phyloP scores from a whole-genome alignment of 306 rosid species.

The Pyrus bretschneideri region DNA sequence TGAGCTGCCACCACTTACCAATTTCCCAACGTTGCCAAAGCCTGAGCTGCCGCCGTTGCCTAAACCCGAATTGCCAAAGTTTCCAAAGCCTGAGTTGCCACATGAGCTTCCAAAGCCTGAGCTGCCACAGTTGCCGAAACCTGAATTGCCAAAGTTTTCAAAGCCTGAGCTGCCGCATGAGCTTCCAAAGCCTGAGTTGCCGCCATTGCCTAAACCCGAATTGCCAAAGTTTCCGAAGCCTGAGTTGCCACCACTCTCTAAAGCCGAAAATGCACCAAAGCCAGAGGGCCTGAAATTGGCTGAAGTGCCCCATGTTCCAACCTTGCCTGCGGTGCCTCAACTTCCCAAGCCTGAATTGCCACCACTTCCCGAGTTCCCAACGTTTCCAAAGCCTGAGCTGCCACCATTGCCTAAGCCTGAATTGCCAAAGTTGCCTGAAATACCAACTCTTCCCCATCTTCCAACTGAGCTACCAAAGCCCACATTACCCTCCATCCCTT shows the following conservation, averaged over 20 bases:
- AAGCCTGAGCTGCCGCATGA: too few relatives aligned
- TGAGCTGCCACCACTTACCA: neutral
- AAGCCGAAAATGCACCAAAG: neutral
- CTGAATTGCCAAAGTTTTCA: too few relatives aligned
- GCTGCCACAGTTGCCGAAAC: too few relatives aligned
- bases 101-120: too few relatives aligned
- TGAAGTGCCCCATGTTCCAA: neutral
- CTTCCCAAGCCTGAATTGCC: neutral
- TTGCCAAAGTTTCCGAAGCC: neutral
- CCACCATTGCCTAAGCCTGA: too few relatives aligned
- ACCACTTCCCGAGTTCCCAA: neutral
- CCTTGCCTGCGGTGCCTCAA: neutral
- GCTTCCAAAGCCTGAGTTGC: conserved; percentile 1
- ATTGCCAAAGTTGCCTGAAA: conserved; percentile 1
- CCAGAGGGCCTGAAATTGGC: neutral
- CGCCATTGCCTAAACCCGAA: neutral
- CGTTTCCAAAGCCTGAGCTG: neutral
- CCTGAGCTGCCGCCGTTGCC: conserved; percentile 1
- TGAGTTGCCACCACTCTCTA: neutral
- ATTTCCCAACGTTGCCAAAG: neutral
- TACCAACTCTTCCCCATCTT: conserved; percentile 7
- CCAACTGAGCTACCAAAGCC: conserved; percentile 5
- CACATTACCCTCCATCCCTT: conserved; percentile 2
- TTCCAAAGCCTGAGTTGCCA: too few relatives aligned
- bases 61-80: too few relatives aligned